Evolutionary conservation across 2,329 filamentous ascomycete species (phyloP), one percentile per base, ranked within the genome.

Genomic region (Torrubiellomyces zombiae): DNA sequence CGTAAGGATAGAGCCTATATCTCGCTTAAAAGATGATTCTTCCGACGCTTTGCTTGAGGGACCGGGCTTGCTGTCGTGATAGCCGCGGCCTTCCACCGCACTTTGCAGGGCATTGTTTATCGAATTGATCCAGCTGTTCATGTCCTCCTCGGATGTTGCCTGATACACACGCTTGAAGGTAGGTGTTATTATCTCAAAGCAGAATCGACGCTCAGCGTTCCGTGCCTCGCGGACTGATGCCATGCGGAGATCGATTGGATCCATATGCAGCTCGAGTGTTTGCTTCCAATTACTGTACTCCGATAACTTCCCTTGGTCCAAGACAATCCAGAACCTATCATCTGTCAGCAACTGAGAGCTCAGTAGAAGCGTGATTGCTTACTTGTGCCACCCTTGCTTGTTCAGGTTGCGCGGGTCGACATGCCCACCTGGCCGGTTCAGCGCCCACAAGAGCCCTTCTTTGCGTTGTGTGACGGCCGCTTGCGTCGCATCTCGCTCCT

Each of bases 281-380:
- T 98, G 82, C 53, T 98, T 98, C 89, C 89, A 98, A 48, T 98
- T 95, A 47, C 85, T 93, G 52, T 98, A 98, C 45, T 98, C 89
- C 2, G 86, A 94, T 10, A 98, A 63, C 47, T 89, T 93, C 14
- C 89, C 89, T 50, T 93, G 85, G 46, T 95, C 91, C 21, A 98
- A 63, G 3, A 98, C 89, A 35, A 98, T 91, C 89, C 89, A 98
- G 53, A 95, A 98, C 45, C 83, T 91, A 39, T 19, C n/a, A 10
- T 16, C 24, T 13, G 23, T 42, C 28, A 44, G 40, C 28, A 11
- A 18, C 25, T 7, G 2, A 14, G 23, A 11, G 16, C 9, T 11
- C n/a, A 13, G 9, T 18, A 21, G 14, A 21, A 6, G n/a, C 10
- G 23, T 14, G 3, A 5, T 10, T 24, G 66, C 77, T 56, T 60